Evolutionary conservation across 106 monocot genomes (phyloP), one percentile per base, ranked within the genome.

Genomic region (Hemerocallis citrina): DNA sequence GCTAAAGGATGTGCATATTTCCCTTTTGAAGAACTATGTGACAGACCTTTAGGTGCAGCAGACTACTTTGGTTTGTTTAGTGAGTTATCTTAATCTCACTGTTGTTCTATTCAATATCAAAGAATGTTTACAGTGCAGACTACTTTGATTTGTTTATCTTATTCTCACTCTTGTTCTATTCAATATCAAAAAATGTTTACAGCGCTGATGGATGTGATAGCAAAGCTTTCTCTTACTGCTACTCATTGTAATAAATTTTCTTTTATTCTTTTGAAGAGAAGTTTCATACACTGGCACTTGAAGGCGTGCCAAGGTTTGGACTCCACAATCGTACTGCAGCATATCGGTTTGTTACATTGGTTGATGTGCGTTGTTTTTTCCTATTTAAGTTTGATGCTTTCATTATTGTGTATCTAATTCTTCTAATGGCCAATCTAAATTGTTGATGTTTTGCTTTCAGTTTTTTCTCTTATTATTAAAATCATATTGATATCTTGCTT

Each of bases 51-150:
- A 59, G 96, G 96, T 45, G 96, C 91, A 63, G 96, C 96, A 9
- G 96, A 98, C 51, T 98, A 98, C 34, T 82, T 98, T 43, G 96
- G 96, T 25, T 70, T 98, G 21, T 98, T 91, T 64, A 92, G 96
- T 98, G 55, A 82, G 90, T 74, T 30, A 11, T 46, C 34, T 47
- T 35, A 21, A 20, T 59, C 43, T 20, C 21, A 19, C 19, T 20
- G 2, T 27, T 28, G 37, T 38, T 38, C 37, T 38, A 34, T 34
- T 56, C 20, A 34, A 19, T 19, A 56, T 56, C n/a, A 16, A 56
- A 7, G 7, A 56, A 56, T 33, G 17, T 19, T 33, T 56, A 15
- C 20, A 21, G 9, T 25, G 27, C 29, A 28, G 52, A 52, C 51
- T 98, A 98, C 34, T 82, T 98, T 43, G 96, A 91, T 25, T 70